phyloP scores from a whole-genome alignment of 208 protist genomes.

The Trichomonas gallinae region DNA sequence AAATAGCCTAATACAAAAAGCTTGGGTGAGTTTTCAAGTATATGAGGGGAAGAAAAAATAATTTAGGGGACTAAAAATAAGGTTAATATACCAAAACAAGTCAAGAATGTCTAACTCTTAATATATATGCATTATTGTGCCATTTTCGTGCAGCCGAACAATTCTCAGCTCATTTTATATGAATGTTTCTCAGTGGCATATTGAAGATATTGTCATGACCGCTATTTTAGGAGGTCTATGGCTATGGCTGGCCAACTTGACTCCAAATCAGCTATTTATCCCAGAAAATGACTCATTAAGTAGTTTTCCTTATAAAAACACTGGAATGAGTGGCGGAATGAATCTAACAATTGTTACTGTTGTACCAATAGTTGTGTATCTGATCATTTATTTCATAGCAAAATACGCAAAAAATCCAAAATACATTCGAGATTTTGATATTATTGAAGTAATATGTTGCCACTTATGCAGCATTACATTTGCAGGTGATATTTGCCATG shows the following conservation, averaged over 20 bases:
- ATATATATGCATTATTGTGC: too few species aligned
- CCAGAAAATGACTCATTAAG: not conserved
- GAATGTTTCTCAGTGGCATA: not conserved
- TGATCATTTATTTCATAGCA: not conserved
- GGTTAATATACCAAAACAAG: too few species aligned
- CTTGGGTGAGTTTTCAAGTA: too few species aligned
- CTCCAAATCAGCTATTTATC: not conserved
- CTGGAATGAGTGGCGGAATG: not conserved
- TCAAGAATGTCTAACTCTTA: too few species aligned
- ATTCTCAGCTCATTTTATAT: too few species aligned
- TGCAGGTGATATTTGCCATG: not conserved
- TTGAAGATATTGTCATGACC: not conserved
- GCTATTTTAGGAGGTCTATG: not conserved
- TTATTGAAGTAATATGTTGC: not conserved
- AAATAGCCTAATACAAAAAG: too few species aligned
- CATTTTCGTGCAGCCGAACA: too few species aligned
- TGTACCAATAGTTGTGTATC: not conserved
- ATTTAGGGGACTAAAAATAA: too few species aligned
- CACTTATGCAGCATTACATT: not conserved
- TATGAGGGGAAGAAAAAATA: too few species aligned
- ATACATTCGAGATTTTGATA: not conserved
- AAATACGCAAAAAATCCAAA: not conserved
- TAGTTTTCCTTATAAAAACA: not conserved
- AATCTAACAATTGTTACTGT: not conserved
- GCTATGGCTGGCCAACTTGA: not conserved